Base-by-base conservation (phyloP, 176 grass and related monocot species). In the Carex littledalei region DNA sequence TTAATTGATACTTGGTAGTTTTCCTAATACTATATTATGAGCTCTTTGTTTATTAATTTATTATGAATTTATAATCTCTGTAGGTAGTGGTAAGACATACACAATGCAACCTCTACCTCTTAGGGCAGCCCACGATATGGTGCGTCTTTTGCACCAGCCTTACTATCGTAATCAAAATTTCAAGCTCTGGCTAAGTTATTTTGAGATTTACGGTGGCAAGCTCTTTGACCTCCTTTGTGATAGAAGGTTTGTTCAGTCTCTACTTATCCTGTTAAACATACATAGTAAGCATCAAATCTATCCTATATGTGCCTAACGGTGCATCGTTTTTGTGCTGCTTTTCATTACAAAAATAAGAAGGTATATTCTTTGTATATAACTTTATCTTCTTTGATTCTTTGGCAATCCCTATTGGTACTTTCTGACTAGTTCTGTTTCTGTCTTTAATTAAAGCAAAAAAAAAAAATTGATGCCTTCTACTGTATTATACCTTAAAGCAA, bases 141-240 rank as follows among this genome's bases (percentile, higher is more conserved):
- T 90, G 57, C 89, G 84, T 37, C 90, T 92, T 86, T 86, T 99
- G 84, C 83, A 89, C 80, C 88, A 95, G 43, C 93, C 96, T 62
- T 41, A 84, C 20, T 99, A 95, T 68, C 85, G 86, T 74, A 95
- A 95, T 87, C 96, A 99, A 89, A 95, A 94, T 67, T 95, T 99
- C 84, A 99, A 99, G 86, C 65, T 99, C 79, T 99, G 96, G 96
- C 93, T 99, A 86, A 99, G 96, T 86, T 99, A 92, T 81, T 99
- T 99, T 13, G 96, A 99, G 86, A 99, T 99, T 88, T 99, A 99
- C 7, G 96, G 96, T 12, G 96, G 96, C 62, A 99, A 99, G 84
- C 96, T 99, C 32, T 99, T 90, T 80, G 96, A 99, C 93, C 96
- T 99, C 90, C 90, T 99, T 58, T 99, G 89, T 17, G 93, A 99